A percentile compares a stretch with the other conserved stretches of the same genome.
phyloP scores from a whole-genome alignment of 2,329 filamentous ascomycete genomes.

The Penicillium sp. region DNA sequence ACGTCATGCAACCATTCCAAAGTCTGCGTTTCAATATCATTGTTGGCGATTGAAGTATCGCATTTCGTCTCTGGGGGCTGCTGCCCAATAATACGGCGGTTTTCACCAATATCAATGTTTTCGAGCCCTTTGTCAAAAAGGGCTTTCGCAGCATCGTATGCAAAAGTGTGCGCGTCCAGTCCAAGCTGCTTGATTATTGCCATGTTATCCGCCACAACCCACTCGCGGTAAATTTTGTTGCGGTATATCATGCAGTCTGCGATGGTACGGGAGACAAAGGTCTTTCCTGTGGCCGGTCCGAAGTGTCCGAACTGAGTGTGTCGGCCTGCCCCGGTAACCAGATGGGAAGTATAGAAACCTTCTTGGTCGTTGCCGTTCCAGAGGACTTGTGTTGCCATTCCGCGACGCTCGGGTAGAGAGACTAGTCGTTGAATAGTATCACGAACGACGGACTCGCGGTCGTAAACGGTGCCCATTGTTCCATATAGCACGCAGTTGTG shows the following conservation, averaged over 20 bases:
- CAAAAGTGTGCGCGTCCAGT: slow-evolving; percentile 3
- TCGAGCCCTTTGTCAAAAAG: slow-evolving; percentile 10
- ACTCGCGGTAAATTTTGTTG: slow-evolving; percentile 10
- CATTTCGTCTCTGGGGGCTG: slow-evolving; percentile 1
- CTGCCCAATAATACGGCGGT: slow-evolving; percentile 9
- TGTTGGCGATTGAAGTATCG: slow-evolving; percentile 11
- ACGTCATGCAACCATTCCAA: slow-evolving; percentile 8
- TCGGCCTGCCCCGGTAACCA: slow-evolving; percentile 9
- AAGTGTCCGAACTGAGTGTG: slow-evolving; percentile 12
- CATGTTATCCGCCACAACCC: slow-evolving; percentile 12
- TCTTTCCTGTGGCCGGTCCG: slow-evolving; percentile 7
- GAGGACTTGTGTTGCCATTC: slow-evolving; percentile 11
- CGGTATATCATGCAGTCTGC: slow-evolving; percentile 13
- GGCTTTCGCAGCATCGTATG: slow-evolving; percentile 3
- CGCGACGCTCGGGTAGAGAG: slow-evolving; percentile 8
- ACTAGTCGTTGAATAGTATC: slow-evolving; percentile 12
- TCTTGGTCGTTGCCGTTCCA: slow-evolving; percentile 10
- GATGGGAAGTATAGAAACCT: slow-evolving; percentile 10
- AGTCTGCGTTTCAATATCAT: slow-evolving; percentile 8
- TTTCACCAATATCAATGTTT: slow-evolving; percentile 9
- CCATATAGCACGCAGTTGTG: slow-evolving; percentile 12
- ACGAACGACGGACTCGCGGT: slow-evolving; percentile 8
- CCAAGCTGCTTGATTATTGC: slow-evolving; percentile 10
- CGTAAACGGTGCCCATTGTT: slow-evolving; percentile 10
- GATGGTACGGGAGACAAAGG: slow-evolving; percentile 9